Evolutionary conservation across 345 rosid genomes (phyloP).

Genomic region (Hibiscus trionum): DNA sequence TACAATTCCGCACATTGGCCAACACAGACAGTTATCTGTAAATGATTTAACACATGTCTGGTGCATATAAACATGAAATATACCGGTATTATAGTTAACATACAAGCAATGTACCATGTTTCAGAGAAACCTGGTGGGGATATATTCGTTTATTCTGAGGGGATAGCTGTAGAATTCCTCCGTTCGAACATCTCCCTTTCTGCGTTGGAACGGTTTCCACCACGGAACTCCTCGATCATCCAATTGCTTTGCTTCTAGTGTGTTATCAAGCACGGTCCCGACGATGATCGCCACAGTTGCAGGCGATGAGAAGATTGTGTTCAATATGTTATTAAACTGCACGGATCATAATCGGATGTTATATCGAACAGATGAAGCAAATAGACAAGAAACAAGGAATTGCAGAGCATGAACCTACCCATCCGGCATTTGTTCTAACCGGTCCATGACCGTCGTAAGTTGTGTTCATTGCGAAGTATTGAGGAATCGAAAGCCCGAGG

Average conservation of each 20-base stretch:
- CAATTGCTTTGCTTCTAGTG: conserved; percentile 39
- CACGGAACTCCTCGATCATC: conserved; percentile 66
- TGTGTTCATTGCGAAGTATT: conserved; percentile 56
- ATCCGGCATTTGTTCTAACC: conserved; percentile 63
- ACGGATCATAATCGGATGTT: background rate
- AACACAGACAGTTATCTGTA: background rate
- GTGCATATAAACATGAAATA: background rate
- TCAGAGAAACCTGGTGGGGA: conserved; percentile 56
- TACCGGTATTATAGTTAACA: background rate
- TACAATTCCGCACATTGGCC: background rate
- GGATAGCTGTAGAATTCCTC: conserved; percentile 74
- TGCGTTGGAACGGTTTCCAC: conserved; percentile 84
- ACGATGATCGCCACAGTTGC: conserved; percentile 69
- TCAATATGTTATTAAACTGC: conserved; percentile 84
- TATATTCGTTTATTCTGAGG: conserved; percentile 35
- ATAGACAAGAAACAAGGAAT: background rate
- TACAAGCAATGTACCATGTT: conserved; percentile 10
- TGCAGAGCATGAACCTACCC: conserved; percentile 51
- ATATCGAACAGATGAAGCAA: background rate
- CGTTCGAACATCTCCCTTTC: conserved; percentile 60
- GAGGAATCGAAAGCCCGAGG: conserved; percentile 78
- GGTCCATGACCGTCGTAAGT: conserved; percentile 61
- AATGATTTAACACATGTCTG: background rate
- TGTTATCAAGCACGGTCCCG: conserved; percentile 70
- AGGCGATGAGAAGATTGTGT: conserved; percentile 80